Evolutionary conservation across 805 yeast species (phyloP).

Genomic region (Novakomyces olei): DNA sequence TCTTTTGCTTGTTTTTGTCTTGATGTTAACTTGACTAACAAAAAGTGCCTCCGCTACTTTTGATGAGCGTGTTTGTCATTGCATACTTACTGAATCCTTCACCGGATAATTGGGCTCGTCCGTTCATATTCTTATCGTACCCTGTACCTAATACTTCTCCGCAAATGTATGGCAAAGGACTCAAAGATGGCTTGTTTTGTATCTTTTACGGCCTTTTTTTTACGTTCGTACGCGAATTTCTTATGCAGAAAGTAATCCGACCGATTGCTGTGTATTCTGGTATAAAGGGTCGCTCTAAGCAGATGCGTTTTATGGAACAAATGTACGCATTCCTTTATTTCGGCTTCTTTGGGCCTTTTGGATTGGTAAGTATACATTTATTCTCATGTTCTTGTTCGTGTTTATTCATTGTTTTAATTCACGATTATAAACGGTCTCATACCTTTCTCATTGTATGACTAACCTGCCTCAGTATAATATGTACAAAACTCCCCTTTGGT

Average conservation of each 20-base stretch:
- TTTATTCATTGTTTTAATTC: not conserved
- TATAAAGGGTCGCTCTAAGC: slow-evolving; percentile 30
- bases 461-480: too few species aligned
- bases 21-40: too few species aligned
- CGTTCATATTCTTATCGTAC: not conserved
- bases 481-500: slow-evolving; percentile 71
- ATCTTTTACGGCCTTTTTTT: slow-evolving; percentile 63
- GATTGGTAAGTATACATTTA: slow-evolving; percentile 21
- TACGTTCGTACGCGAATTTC: slow-evolving; percentile 75
- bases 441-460: too few species aligned
- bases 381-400: not conserved
- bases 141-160: slow-evolving; percentile 14
- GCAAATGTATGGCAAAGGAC: slow-evolving; percentile 67
- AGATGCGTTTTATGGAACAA: slow-evolving; percentile 80
- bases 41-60: slow-evolving; percentile 4
- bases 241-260: slow-evolving; percentile 57
- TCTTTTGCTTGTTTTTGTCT: too few species aligned
- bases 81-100: slow-evolving; percentile 31
- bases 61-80: slow-evolving; percentile 21
- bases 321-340: slow-evolving; percentile 65
- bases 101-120: slow-evolving; percentile 14
- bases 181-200: slow-evolving; percentile 59
- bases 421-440: not conserved
- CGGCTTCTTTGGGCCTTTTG: slow-evolving; percentile 62
- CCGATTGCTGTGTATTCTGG: slow-evolving; percentile 46